Evolutionary conservation across 2,329 filamentous ascomycete genomes (phyloP).

Genomic region (Colletotrichum sidae): DNA sequence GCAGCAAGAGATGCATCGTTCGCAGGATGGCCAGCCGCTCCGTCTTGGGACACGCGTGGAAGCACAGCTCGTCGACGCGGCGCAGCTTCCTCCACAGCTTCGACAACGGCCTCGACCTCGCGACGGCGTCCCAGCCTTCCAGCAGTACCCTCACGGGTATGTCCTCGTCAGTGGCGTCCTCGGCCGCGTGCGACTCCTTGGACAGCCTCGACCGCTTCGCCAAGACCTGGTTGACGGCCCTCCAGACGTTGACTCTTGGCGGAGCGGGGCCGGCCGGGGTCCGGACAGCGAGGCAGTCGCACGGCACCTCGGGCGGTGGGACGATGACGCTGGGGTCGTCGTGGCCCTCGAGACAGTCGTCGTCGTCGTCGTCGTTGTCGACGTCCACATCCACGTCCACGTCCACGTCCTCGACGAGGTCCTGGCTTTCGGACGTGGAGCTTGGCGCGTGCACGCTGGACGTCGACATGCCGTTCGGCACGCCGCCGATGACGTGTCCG

Average conservation of each 20-base stretch:
- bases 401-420: conserved; percentile 11
- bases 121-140: conserved; percentile 45
- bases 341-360: conserved; percentile 7
- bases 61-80: conserved; percentile 41
- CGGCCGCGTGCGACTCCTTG: conserved; percentile 21
- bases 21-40: conserved; percentile 43
- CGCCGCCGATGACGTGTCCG: conserved; percentile 3
- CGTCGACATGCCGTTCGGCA: background rate
- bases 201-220: conserved; percentile 35
- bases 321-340: conserved; percentile 24
- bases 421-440: conserved; percentile 29
- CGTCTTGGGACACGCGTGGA: conserved; percentile 34
- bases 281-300: conserved; percentile 16
- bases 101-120: conserved; percentile 42
- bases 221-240: conserved; percentile 41
- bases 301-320: conserved; percentile 14
- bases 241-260: conserved; percentile 41
- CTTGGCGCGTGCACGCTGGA: conserved; percentile 23
- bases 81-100: conserved; percentile 44
- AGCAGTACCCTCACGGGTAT: conserved; percentile 42
- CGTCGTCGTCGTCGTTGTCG: conserved; percentile 1
- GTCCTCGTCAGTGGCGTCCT: conserved; percentile 42
- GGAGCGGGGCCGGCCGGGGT: conserved; percentile 4
- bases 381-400: conserved; percentile 4
- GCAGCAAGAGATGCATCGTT: conserved; percentile 42